Base-by-base conservation (phyloP, 176 grass and related monocot genomes). In the Raddia guianensis region DNA sequence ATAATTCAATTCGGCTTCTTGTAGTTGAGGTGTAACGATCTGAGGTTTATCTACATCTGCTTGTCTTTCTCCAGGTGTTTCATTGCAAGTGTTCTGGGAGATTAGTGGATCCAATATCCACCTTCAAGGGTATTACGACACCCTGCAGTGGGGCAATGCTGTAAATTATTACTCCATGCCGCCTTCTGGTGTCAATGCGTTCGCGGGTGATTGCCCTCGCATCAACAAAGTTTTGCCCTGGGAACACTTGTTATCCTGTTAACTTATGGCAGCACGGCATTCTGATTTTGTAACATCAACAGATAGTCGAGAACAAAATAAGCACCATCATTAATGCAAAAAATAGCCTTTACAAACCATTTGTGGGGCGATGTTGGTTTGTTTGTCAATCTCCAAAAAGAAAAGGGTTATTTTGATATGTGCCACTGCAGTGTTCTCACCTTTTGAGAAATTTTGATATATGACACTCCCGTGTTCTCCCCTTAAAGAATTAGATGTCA, bases 251-350 rank as follows among this genome's bases (percentile, higher is more conserved):
- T 50, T 66, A 20, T 42, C 50, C 8, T 78, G 50, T 72, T 21
- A 77, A 59, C 34, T 73, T 27, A 19, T 13, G 60, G 66, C 67
- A 50, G 15, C 56, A 46, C 45, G 5, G 13, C 58, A 72, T 35
- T 45, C 78, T 89, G 51, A 77, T 66, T 81, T 72, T 82, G 50
- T 82, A 67, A 86, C 66, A 46, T 77, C 14, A 49, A 52, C 49
- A 44, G 40, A 82, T 45, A 37, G 5, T 66, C 27, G 14, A 58
- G 27, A 43, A 56, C 49, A 19, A 13, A 86, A 85, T 86, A 82
- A 78, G 59, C 65, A 71, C 66, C 37, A 14, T 5, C 5, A 51
- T 44, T 76, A 42, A 81, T 66, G 4, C 49, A 80, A n/a, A 32
- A 40, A 44, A 44, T n/a, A 40, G 37, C 37, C 37, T 40, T 40